Conservation (phyloP, 108 stramenopile species). For the Stephanodiscus triporus region DNA sequence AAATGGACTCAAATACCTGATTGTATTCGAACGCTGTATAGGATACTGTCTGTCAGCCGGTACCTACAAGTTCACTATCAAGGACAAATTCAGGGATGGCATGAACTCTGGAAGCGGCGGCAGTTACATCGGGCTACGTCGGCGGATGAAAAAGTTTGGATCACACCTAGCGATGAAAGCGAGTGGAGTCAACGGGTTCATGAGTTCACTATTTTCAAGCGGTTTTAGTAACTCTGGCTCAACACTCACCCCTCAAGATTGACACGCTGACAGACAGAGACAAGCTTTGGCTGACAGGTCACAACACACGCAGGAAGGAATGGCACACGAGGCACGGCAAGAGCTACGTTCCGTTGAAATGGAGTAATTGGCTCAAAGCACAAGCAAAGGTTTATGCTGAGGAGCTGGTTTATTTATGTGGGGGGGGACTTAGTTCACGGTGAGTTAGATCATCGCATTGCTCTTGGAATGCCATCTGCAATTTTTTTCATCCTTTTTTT, state of each 20-base stretch:
- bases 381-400: slow-evolving; percentile 18
- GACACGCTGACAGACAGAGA: slow-evolving; percentile 3
- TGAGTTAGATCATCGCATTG: slow-evolving; percentile 3
- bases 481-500: background rate
- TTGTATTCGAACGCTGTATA: background rate
- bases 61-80: slow-evolving; percentile 18
- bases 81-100: slow-evolving; percentile 36
- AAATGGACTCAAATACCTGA: background rate
- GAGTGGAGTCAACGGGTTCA: slow-evolving; percentile 22
- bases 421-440: slow-evolving; percentile 9
- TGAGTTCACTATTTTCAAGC: slow-evolving; percentile 9
- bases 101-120: slow-evolving; percentile 27
- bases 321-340: slow-evolving; percentile 27
- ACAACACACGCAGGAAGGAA: slow-evolving; percentile 30
- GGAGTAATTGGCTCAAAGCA: slow-evolving; percentile 16
- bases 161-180: slow-evolving; percentile 14
- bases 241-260: slow-evolving; percentile 2
- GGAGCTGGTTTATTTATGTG: background rate
- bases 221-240: background rate
- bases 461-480: background rate
- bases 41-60: slow-evolving; percentile 33
- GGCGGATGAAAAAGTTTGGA: slow-evolving; percentile 12
- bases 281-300: slow-evolving; percentile 23
- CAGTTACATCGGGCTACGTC: slow-evolving; percentile 6
- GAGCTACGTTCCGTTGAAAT: slow-evolving; percentile 30